Evolutionary conservation across 202 grass and related monocot species (phyloP).

Genomic region (Musa balbisiana): DNA sequence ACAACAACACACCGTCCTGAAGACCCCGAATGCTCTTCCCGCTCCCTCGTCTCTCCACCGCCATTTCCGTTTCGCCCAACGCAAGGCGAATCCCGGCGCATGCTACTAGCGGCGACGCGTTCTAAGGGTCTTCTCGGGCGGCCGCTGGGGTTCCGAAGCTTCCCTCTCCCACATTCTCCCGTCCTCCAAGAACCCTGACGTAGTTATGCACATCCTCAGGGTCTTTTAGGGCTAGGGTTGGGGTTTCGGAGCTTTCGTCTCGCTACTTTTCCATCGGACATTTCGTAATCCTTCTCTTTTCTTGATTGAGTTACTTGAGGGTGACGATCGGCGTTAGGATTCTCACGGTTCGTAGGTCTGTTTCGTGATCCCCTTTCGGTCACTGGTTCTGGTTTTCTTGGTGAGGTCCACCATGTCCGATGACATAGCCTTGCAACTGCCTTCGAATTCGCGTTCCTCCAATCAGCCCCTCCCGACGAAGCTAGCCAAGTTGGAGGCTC

Average conservation of each 20-base stretch:
- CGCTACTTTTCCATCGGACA: no score
- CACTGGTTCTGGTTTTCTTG: constrained; percentile 33
- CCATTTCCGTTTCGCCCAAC: constrained; percentile 10
- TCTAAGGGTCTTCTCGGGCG: not conserved
- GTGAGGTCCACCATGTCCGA: constrained; percentile 54
- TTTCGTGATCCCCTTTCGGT: constrained; percentile 29
- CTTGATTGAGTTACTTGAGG: not conserved
- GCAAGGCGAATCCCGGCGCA: not conserved
- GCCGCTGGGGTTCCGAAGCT: constrained; percentile 15
- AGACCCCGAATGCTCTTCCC: constrained; percentile 33
- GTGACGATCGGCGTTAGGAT: not conserved
- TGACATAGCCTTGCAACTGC: constrained; percentile 91
- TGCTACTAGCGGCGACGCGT: not conserved
- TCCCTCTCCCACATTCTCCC: no score
- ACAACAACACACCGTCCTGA: constrained; percentile 10
- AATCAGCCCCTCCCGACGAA: constrained; percentile 47
- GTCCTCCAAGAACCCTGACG: no score
- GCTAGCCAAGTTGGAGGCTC: constrained; percentile 95
- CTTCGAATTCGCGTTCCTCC: constrained; percentile 76
- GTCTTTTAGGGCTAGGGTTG: not conserved
- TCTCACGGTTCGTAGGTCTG: constrained; percentile 17
- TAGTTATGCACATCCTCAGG: not conserved
- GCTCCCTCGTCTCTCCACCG: not conserved
- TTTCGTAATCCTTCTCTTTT: not conserved
- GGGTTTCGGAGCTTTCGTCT: constrained; percentile 5